Evolutionary conservation across 2,329 filamentous ascomycete genomes (phyloP).

Genomic region (Fusarium graminum): DNA sequence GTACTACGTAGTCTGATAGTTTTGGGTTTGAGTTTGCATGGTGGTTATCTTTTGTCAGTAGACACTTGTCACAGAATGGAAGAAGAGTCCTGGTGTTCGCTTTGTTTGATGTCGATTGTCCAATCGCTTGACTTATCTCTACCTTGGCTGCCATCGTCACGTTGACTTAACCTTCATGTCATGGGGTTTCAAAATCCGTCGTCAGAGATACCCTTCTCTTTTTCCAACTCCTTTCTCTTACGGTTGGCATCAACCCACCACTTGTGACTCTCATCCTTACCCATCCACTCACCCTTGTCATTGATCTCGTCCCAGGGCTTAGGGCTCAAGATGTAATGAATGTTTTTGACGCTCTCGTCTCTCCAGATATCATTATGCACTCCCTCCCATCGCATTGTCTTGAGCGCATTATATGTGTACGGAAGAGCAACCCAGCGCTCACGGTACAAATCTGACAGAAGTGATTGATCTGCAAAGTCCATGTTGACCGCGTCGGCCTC

Average conservation of each 20-base stretch:
- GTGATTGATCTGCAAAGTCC: constrained; percentile 71
- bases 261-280: constrained; percentile 62
- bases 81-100: not conserved
- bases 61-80: constrained; percentile 44
- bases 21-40: constrained; percentile 1
- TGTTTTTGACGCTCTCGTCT: constrained; percentile 69
- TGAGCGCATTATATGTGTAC: constrained; percentile 73
- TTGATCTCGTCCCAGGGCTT: constrained; percentile 72
- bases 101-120: not conserved
- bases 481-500: constrained; percentile 60
- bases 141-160: constrained; percentile 8
- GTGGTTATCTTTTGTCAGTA: constrained; percentile 23
- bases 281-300: constrained; percentile 58
- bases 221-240: constrained; percentile 60
- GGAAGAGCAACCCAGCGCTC: constrained; percentile 70
- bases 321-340: constrained; percentile 72
- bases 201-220: constrained; percentile 53
- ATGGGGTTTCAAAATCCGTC: constrained; percentile 38
- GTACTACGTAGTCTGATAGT: constrained; percentile 4
- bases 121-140: not conserved
- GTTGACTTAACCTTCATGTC: too few species aligned
- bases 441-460: constrained; percentile 68
- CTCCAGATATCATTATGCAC: constrained; percentile 70
- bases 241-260: constrained; percentile 69
- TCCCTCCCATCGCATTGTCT: constrained; percentile 67